Evolutionary conservation across 352 stramenopile species (phyloP).

Genomic region (Pythium vanterpoolii): DNA sequence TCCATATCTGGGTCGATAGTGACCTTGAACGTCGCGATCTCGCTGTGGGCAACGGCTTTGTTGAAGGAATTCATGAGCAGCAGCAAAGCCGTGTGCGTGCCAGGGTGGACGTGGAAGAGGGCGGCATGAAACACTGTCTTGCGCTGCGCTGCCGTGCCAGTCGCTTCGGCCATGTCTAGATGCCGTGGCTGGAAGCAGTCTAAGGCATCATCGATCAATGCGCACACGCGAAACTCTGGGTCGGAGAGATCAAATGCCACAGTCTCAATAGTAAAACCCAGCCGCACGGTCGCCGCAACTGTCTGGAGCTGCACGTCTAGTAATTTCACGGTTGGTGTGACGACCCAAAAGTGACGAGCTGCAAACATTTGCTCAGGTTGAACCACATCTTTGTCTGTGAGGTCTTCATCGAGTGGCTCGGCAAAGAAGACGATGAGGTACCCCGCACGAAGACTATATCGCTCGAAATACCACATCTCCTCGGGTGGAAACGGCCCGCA

Average conservation of each 20-base stretch:
- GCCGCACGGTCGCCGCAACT: constrained; percentile 7
- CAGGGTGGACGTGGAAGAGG: constrained; percentile 29
- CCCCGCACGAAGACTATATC: constrained; percentile 18
- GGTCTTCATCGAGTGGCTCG: constrained; percentile 20
- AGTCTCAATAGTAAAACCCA: constrained; percentile 34
- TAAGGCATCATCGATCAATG: constrained; percentile 42
- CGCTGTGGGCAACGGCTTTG: constrained; percentile 32
- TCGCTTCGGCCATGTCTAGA: constrained; percentile 22
- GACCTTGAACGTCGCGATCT: constrained; percentile 8
- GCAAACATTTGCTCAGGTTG: constrained; percentile 20
- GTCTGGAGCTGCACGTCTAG: constrained; percentile 1
- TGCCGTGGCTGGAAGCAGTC: constrained; percentile 33
- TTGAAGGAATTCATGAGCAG: constrained; percentile 46
- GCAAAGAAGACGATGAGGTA: constrained; percentile 46
- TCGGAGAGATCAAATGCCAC: constrained; percentile 42
- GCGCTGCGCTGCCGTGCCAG: constrained; percentile 10
- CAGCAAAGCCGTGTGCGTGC: constrained; percentile 31
- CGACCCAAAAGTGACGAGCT: constrained; percentile 37
- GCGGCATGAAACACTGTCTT: constrained; percentile 31
- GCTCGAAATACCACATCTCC: constrained; percentile 33
- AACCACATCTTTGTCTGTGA: neutral
- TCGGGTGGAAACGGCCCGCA: constrained; percentile 21
- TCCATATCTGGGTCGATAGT: constrained; percentile 17
- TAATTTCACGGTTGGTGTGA: constrained; percentile 32
- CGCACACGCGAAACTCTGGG: constrained; percentile 34